Conservation (phyloP, 2,329 filamentous ascomycete species). For the Anisogramma anomala region DNA sequence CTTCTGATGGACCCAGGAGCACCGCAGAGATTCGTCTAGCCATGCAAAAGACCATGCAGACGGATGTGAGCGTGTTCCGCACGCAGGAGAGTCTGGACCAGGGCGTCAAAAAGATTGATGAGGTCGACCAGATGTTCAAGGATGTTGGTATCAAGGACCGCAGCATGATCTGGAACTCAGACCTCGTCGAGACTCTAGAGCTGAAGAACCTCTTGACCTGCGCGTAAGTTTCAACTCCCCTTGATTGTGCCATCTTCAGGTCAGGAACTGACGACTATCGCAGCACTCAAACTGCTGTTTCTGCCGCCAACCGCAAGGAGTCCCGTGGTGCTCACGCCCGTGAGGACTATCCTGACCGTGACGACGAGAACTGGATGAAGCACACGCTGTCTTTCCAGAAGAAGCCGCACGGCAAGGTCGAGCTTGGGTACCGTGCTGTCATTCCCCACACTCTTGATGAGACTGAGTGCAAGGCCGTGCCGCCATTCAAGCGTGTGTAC, state of each 20-base stretch:
- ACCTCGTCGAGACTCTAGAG: constrained; percentile 92
- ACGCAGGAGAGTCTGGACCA: constrained; percentile 89
- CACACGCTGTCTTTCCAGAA: constrained; percentile 96
- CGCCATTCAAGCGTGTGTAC: constrained; percentile 91
- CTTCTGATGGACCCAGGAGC: constrained; percentile 69
- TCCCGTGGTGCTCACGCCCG: constrained; percentile 93
- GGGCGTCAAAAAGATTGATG: constrained; percentile 76
- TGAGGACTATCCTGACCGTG: constrained; percentile 91
- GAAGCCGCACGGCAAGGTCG: constrained; percentile 74
- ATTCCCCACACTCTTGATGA: constrained; percentile 78
- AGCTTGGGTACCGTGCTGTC: constrained; percentile 78
- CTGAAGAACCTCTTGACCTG: constrained; percentile 91
- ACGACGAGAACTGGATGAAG: constrained; percentile 98
- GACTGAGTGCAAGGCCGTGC: constrained; percentile 89
- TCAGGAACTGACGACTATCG: neutral
- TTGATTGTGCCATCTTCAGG: constrained; percentile 11
- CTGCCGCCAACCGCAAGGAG: constrained; percentile 90
- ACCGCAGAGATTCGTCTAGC: constrained; percentile 78
- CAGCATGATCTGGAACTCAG: constrained; percentile 99
- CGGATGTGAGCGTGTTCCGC: constrained; percentile 91
- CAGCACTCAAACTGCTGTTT: constrained; percentile 78
- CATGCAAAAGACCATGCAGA: constrained; percentile 99
- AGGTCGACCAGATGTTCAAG: constrained; percentile 69
- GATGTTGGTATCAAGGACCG: constrained; percentile 93
- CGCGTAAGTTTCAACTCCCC: constrained; percentile 53